These are phyloP conservation scores for Rhizophora mangle DNA, from an alignment of 345 rosid species.

Conservation along the genomic window DNA sequence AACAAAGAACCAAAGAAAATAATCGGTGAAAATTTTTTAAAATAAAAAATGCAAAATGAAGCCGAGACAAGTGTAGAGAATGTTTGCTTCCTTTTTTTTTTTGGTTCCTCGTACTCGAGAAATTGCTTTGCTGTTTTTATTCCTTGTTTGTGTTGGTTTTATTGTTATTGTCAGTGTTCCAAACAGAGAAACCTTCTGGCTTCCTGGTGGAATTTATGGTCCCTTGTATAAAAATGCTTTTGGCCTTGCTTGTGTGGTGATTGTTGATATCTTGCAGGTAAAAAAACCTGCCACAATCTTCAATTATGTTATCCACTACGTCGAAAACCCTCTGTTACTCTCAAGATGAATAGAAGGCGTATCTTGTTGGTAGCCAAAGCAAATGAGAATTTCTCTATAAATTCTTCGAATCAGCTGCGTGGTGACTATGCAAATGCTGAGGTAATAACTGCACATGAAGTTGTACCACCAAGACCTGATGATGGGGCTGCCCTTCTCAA, in stretches of 20 bases:
- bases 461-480: conserved; percentile 31
- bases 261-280: conserved; percentile 29
- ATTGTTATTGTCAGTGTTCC: too few species aligned
- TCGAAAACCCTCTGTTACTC: conserved; percentile 20
- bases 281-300: conserved; percentile 14
- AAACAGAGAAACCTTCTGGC: too few species aligned
- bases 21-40: background rate
- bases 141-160: too few species aligned
- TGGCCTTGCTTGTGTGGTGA: conserved; percentile 1
- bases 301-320: conserved; percentile 17
- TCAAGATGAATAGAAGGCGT: conserved; percentile 29
- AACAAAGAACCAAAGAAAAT: background rate
- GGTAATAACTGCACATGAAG: conserved; percentile 31
- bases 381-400: conserved; percentile 28
- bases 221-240: background rate
- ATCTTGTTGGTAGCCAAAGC: conserved; percentile 18
- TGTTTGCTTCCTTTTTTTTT: too few species aligned
- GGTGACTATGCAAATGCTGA: conserved; percentile 38
- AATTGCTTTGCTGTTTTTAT: too few species aligned
- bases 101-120: too few species aligned
- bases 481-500: conserved; percentile 23
- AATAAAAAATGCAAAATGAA: background rate
- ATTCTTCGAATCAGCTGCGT: conserved; percentile 45
- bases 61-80: background rate
- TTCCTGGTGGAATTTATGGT: background rate